phyloP scores from a whole-genome alignment of 495 filamentous ascomycete genomes.

The Xeromyces bisporus region DNA sequence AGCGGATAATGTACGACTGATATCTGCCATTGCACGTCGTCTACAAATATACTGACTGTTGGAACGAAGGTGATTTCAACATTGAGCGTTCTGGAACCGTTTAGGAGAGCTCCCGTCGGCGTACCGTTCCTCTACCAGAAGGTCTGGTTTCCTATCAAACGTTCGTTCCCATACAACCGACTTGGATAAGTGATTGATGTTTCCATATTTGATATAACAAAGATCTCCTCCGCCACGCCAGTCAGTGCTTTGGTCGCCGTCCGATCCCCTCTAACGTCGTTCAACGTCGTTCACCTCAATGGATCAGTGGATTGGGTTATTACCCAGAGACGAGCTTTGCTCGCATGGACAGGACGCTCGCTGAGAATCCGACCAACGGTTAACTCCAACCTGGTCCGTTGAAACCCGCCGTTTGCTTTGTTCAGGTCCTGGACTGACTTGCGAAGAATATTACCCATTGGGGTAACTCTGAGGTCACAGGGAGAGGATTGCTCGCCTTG shows the following conservation, averaged over 20 bases:
- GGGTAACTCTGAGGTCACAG: constrained; percentile 77
- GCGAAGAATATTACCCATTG: constrained; percentile 62
- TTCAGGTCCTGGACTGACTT: constrained; percentile 24
- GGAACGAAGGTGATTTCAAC: constrained; percentile 53
- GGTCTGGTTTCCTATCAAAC: constrained; percentile 22
- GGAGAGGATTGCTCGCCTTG: constrained; percentile 70
- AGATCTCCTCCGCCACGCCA: constrained; percentile 69
- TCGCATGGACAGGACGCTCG: constrained; percentile 93
- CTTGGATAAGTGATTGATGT: not conserved
- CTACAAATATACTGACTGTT: constrained; percentile 2
- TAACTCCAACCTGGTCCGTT: constrained; percentile 49
- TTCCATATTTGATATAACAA: not conserved
- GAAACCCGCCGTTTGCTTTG: not conserved
- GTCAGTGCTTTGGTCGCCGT: constrained; percentile 75
- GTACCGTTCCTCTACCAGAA: constrained; percentile 91
- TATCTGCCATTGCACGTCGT: not conserved
- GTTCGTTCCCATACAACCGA: not conserved
- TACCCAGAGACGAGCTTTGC: constrained; percentile 61
- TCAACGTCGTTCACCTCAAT: constrained; percentile 74
- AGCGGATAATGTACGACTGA: constrained; percentile 57
- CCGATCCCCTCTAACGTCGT: constrained; percentile 66
- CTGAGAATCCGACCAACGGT: constrained; percentile 56
- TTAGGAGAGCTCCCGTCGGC: constrained; percentile 56
- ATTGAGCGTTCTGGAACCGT: constrained; percentile 69
- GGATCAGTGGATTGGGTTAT: constrained; percentile 95